Percentiles rank a stretch among this genome's conserved stretches.
Evolutionary conservation across 257 asterid genomes (phyloP).

Genomic region (Solanum rostratum): DNA sequence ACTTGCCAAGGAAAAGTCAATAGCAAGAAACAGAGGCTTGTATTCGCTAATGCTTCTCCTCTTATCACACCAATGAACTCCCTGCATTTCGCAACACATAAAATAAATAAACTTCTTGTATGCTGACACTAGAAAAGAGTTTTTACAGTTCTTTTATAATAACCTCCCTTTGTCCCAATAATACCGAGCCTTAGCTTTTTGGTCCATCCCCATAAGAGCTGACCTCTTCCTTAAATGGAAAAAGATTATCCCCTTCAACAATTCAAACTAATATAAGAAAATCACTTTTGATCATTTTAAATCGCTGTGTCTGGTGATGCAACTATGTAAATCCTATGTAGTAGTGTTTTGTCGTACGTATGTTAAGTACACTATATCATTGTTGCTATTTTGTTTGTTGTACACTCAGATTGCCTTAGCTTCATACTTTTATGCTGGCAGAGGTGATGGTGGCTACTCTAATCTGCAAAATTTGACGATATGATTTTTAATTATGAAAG

Average conservation of each 20-base stretch:
- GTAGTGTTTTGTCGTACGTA: no score
- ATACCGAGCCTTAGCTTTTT: neutral
- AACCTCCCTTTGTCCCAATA: neutral
- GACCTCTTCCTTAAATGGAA: neutral
- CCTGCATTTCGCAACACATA: constrained; percentile 37
- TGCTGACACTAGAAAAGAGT: neutral
- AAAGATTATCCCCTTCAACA: neutral
- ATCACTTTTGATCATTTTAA: neutral
- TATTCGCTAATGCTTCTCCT: constrained; percentile 78
- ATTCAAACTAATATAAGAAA: neutral
- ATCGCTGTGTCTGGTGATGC: no score
- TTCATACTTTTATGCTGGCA: no score
- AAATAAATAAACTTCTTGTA: neutral
- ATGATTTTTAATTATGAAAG: no score
- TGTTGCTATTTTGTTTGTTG: no score
- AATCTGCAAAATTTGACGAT: neutral
- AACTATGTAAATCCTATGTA: no score
- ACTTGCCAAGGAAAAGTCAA: constrained; percentile 91
- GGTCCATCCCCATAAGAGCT: neutral
- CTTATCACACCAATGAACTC: constrained; percentile 95
- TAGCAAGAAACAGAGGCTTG: constrained; percentile 66
- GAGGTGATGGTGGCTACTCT: neutral
- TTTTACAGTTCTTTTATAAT: neutral
- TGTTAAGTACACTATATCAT: no score
- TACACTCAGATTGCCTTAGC: no score